Conservation (phyloP, 305 asterid species). For the Withania somnifera region DNA sequence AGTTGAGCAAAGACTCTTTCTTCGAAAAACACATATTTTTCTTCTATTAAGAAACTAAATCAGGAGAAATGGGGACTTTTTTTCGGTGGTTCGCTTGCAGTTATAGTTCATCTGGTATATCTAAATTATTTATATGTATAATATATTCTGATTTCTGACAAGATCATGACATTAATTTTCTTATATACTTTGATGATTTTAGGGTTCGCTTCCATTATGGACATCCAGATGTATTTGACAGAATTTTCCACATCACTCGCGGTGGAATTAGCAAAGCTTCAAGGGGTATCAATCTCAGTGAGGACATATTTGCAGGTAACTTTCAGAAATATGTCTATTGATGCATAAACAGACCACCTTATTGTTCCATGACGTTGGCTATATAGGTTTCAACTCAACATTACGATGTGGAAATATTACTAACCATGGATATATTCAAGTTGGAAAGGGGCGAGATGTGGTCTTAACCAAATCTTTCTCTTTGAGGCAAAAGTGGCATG, state of each 20-base stretch:
- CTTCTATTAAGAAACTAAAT: not conserved
- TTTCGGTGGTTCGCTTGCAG: not conserved
- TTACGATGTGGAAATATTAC: constrained; percentile 91
- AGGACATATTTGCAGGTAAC: constrained; percentile 92
- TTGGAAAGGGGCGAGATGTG: constrained; percentile 99
- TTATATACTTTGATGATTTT: constrained; percentile 14
- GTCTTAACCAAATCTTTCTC: constrained; percentile 94
- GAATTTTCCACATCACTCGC: constrained; percentile 88
- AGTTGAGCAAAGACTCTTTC: not conserved
- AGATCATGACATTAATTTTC: not conserved
- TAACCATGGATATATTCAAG: constrained; percentile 96
- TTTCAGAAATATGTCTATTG: constrained; percentile 6
- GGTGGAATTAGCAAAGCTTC: constrained; percentile 98
- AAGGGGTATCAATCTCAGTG: constrained; percentile 86
- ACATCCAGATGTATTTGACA: constrained; percentile 90
- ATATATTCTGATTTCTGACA: not conserved
- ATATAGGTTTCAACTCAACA: constrained; percentile 81
- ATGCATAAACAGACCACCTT: not conserved
- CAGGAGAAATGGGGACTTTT: not conserved
- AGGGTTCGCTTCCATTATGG: constrained; percentile 97
- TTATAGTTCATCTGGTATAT: not conserved
- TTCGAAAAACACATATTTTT: not conserved
- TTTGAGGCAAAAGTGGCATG: constrained; percentile 99
- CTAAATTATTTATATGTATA: not conserved
- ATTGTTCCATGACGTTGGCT: not conserved